These are phyloP conservation scores for Anacardium occidentale DNA, from an alignment of 345 rosid species.

Conservation along the genomic window DNA sequence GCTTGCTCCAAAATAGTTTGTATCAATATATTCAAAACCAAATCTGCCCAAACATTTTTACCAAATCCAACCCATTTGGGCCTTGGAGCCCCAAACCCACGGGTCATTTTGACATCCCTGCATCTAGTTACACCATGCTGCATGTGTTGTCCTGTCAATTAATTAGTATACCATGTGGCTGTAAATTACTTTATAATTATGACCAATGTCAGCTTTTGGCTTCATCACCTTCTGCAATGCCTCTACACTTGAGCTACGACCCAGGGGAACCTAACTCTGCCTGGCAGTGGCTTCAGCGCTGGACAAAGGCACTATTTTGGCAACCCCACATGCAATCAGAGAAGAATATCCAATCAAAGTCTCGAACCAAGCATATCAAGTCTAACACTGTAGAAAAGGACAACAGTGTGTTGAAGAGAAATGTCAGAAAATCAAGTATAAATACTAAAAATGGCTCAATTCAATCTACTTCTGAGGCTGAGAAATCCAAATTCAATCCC, in stretches of 20 bases:
- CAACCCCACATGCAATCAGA: conserved; percentile 38
- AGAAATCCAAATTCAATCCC: conserved; percentile 45
- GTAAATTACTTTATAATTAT: conserved; percentile 20
- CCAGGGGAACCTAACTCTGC: conserved; percentile 60
- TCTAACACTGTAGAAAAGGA: conserved; percentile 37
- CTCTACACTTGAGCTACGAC: conserved; percentile 52
- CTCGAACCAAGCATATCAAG: conserved; percentile 36
- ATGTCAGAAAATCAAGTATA: conserved; percentile 39
- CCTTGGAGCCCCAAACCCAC: too few species aligned
- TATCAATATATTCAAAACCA: too few species aligned
- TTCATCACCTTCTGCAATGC: conserved; percentile 37
- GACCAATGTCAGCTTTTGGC: conserved; percentile 54
- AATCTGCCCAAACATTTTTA: too few species aligned
- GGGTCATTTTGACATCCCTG: too few species aligned
- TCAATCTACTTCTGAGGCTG: conserved; percentile 37
- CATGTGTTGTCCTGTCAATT: not conserved
- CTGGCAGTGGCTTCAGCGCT: conserved; percentile 68
- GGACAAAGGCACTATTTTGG: conserved; percentile 66
- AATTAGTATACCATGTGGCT: not conserved
- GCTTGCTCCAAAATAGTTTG: too few species aligned
- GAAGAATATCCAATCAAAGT: conserved; percentile 32
- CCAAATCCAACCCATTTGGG: too few species aligned
- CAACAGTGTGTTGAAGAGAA: conserved; percentile 44
- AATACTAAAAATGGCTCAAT: conserved; percentile 38
- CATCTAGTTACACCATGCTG: too few species aligned